A percentile compares a stretch with the other conserved stretches of the same genome.
phyloP scores from a whole-genome alignment of 345 rosid species.

The Salix purpurea region DNA sequence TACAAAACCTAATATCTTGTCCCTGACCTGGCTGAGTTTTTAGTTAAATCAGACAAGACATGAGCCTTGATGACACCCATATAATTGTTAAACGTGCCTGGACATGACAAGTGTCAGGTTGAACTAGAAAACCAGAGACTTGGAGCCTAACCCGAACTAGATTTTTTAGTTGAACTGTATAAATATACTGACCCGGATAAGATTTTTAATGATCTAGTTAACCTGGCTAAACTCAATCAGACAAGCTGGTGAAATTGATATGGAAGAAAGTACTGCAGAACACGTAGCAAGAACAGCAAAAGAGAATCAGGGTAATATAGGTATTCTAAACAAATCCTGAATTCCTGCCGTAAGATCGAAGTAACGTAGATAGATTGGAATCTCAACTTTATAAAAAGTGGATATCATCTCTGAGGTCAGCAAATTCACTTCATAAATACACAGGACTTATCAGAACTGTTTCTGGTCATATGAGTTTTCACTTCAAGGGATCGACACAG shows the following conservation, averaged over 20 bases:
- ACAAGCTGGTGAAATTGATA: background rate
- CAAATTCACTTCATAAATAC: background rate
- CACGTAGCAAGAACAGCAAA: background rate
- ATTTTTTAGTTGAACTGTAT: too few relatives aligned
- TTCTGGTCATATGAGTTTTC: background rate
- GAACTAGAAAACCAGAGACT: too few relatives aligned
- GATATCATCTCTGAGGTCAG: background rate
- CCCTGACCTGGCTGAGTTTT: too few relatives aligned
- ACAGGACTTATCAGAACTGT: background rate
- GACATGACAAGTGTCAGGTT: too few relatives aligned
- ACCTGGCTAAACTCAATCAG: too few relatives aligned
- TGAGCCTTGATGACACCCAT: too few relatives aligned
- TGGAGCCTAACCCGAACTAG: too few relatives aligned
- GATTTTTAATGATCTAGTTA: too few relatives aligned
- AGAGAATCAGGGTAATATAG: background rate
- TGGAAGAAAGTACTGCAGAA: background rate
- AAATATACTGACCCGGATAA: too few relatives aligned
- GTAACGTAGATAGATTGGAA: conserved; percentile 18
- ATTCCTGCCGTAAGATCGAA: conserved; percentile 23
- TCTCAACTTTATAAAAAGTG: conserved; percentile 36
- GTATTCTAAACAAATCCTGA: background rate
- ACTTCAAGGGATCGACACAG: background rate
- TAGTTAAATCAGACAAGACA: too few relatives aligned
- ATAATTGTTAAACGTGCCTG: too few relatives aligned
- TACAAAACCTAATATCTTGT: too few relatives aligned